Base-by-base conservation (phyloP, 768 basidiomycete genomes). In the Phlebiopsis flavidoalba region DNA sequence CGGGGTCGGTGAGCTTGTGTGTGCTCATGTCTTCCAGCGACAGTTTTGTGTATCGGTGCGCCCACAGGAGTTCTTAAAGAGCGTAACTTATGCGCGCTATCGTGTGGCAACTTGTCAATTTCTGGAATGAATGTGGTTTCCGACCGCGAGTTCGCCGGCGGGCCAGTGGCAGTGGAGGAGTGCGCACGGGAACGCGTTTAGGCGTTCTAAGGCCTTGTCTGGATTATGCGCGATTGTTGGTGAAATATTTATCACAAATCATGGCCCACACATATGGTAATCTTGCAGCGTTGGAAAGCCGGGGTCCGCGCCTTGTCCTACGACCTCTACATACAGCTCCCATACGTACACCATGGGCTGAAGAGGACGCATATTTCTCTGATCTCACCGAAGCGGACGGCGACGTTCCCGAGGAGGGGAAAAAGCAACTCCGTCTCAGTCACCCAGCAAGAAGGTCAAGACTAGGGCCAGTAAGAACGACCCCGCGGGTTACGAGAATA, bases 361-460 rank as follows among this genome's bases (percentile, higher is more conserved):
- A 49, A 49, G 40, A 55, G 1, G 54, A 55, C n/a, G 54, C 19
- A 6, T 55, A 55, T 26, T n/a, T 55, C 35, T 73, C 72, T 5
- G 73, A 73, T 22, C 67, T 71, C 21, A 69, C 73, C 0, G 71
- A 72, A 31, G 47, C 63, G 5, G 70, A 70, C 2, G 64, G 67
- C 2, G 70, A 72, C 0, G 70, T 69, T 5, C 67, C 66, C 2
- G 63, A 68, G 12, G 53, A 59, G 2, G 17, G 11, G 3, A 43
- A 12, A 43, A 3, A 17, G 7, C 37, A 12, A 43, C 40, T 3
- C 40, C 11, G 10, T 50, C 65, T 0, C 57, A 59, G 8, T 37
- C 65, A 14, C 45, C 40, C 26, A 33, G 47, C 33, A 63, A 57
- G 57, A 64, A 55, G 40, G 40, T 40, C 24, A 60, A 59, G 45